These are phyloP conservation scores for Hibiscus mutabilis DNA, from an alignment of 345 rosid species.

Conservation along the genomic window DNA sequence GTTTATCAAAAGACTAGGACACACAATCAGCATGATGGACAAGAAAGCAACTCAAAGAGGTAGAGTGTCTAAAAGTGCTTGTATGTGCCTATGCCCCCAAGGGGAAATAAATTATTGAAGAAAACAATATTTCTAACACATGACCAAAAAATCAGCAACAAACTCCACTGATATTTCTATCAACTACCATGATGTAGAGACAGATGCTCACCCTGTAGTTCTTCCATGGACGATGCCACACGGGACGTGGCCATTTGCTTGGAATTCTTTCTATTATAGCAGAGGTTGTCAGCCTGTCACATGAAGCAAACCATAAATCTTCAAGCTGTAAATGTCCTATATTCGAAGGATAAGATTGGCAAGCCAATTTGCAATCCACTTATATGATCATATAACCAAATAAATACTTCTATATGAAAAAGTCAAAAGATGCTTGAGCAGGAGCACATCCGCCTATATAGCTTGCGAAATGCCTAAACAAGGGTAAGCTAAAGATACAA, in stretches of 20 bases:
- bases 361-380: not conserved
- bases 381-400: not conserved
- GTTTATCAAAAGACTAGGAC: not conserved
- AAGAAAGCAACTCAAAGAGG: too few species aligned
- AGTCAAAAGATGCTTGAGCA: not conserved
- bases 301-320: slow-evolving; percentile 1
- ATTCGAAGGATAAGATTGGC: not conserved
- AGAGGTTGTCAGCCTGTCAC: slow-evolving; percentile 60
- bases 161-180: not conserved
- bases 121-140: not conserved
- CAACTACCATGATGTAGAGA: not conserved
- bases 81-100: not conserved
- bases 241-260: slow-evolving; percentile 97
- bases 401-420: not conserved
- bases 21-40: not conserved
- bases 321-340: not conserved
- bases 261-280: slow-evolving; percentile 96
- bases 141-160: not conserved
- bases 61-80: too few species aligned
- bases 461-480: not conserved
- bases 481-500: not conserved
- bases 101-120: not conserved
- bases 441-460: not conserved
- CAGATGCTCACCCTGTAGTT: slow-evolving; percentile 71
- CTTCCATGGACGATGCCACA: slow-evolving; percentile 99